Evolutionary conservation across 2,329 filamentous ascomycete genomes (phyloP), one percentile per base, ranked within the genome.

Genomic region (Hypomyces perniciosus): DNA sequence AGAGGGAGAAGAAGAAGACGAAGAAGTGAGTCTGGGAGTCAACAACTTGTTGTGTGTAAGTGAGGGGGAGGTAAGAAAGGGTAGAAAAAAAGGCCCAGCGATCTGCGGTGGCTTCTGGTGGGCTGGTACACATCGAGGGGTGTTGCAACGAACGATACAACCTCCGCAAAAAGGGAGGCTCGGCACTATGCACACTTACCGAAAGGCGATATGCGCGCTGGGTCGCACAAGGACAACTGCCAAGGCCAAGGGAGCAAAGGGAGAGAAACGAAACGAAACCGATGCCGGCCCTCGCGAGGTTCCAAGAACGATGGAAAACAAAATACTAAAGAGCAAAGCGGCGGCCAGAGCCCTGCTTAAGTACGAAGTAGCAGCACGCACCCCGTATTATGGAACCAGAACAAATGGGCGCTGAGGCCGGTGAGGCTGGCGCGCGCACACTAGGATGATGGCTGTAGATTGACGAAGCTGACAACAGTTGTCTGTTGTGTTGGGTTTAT

Each of bases 11-110:
- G 20, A 20, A 20, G 20, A 54, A 20, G 55, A 56, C 59, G 57
- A 57, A 61, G 56, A 59, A 54, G 55, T 52, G 48, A 38, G 46
- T 44, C 41, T 53, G 42, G 51, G 50, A 45, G 38, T 31, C 45
- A 40, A 45, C 45, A 40, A 42, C 41, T 42, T 43, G 48, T 37
- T 46, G 48, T 46, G n/a, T 43, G 46, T 41, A 38, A 33, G 4
- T 39, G 40, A 27, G 39, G 46, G 41, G 34, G 50, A 35, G 42
- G 48, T 30, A 26, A 42, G 12, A 31, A 29, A 39, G 9, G 37
- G 37, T 10, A 7, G 43, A 12, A 45, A 8, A 30, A 30, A 27
- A 20, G 30, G 13, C 12, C 27, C n/a, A 28, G 26, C 39, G 39
- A 42, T 42, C 39, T 26, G 39, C 39, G 13, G 27, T 42, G 39